Evolutionary conservation across 2,329 filamentous ascomycete species (phyloP).

Genomic region (Pseudogymnoascus sp.): DNA sequence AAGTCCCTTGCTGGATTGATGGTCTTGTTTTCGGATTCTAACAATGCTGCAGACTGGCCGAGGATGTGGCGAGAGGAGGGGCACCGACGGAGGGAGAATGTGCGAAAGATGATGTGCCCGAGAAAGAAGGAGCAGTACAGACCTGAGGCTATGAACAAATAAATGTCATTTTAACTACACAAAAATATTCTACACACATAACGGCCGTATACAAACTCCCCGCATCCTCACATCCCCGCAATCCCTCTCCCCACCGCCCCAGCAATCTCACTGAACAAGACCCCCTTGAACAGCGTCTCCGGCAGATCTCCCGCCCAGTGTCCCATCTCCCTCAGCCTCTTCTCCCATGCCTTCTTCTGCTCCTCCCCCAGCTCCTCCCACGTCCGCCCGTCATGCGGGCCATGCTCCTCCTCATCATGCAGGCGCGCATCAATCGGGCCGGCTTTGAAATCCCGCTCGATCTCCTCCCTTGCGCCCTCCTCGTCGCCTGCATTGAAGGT

Average conservation of each 20-base stretch:
- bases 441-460: conserved; percentile 3
- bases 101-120: not conserved
- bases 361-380: conserved; percentile 25
- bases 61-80: not conserved
- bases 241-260: conserved; percentile 20
- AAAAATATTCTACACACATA: not conserved
- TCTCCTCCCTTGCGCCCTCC: conserved; percentile 13
- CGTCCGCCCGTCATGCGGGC: conserved; percentile 19
- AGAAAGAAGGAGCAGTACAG: not conserved
- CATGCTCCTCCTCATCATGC: conserved; percentile 22
- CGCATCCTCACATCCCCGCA: not conserved
- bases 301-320: conserved; percentile 28
- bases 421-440: conserved; percentile 17
- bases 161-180: not conserved
- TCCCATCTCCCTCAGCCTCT: conserved; percentile 26
- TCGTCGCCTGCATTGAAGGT: conserved; percentile 10
- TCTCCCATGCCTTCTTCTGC: conserved; percentile 25
- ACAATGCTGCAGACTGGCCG: not conserved
- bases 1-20: not conserved
- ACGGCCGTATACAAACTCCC: not conserved
- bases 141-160: not conserved
- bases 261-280: conserved; percentile 28
- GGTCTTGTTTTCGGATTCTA: not conserved
- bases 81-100: not conserved
- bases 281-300: conserved; percentile 26